A percentile compares a stretch with the other conserved stretches of the same genome.
Conservation (phyloP, 495 filamentous ascomycete species). For the Xylaria cubensis region DNA sequence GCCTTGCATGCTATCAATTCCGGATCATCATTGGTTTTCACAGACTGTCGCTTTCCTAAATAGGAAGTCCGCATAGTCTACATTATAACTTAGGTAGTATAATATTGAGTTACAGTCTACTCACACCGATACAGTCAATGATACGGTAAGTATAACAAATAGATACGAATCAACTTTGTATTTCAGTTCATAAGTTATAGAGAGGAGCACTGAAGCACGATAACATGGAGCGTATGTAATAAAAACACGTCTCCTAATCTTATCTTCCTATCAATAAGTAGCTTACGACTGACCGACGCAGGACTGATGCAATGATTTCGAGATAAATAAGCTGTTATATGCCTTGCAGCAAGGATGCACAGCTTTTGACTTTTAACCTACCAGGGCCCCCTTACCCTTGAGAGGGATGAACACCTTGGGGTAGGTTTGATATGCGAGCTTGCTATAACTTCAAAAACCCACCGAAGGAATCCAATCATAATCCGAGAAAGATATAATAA, state of each 20-base stretch:
- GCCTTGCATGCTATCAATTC: neutral
- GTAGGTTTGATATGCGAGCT: neutral
- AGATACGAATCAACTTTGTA: neutral
- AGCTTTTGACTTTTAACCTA: neutral
- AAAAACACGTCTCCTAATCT: neutral
- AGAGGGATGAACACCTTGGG: conserved; percentile 11
- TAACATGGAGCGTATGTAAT: neutral
- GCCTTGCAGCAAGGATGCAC: neutral
- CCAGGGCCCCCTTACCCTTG: neutral
- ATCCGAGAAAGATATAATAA: neutral
- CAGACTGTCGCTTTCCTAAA: conserved; percentile 3
- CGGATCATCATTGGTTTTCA: conserved; percentile 9
- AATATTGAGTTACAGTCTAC: neutral
- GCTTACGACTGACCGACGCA: too few relatives aligned
- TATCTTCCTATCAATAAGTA: neutral
- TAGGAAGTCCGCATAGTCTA: conserved; percentile 16
- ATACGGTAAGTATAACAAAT: neutral
- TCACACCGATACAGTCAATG: neutral
- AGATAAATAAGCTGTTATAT: neutral
- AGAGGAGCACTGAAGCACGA: neutral
- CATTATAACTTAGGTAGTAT: neutral
- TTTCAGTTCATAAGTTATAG: neutral
- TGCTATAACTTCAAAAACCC: neutral
- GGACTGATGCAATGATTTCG: too few relatives aligned
- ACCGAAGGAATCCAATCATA: conserved; percentile 4